Evolutionary conservation across 768 basidiomycete genomes (phyloP).

Genomic region (Suillus ampliporus): DNA sequence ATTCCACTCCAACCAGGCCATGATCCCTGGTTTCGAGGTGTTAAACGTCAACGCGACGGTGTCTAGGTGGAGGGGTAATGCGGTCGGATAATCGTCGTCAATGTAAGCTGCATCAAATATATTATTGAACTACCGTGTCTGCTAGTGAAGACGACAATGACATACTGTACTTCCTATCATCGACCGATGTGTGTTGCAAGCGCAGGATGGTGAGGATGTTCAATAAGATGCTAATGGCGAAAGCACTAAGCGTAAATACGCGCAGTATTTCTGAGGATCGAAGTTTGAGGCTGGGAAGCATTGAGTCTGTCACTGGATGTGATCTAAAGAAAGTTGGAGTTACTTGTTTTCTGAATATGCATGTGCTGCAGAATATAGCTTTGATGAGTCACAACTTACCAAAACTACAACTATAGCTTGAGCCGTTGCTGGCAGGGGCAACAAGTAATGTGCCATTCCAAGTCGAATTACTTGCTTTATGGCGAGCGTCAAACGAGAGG

Average conservation of each 20-base stretch:
- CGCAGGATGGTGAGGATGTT: background rate
- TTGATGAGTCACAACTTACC: background rate
- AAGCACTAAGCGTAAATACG: background rate
- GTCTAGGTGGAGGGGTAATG: conserved; percentile 20
- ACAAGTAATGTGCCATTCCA: background rate
- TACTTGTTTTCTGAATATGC: too few species aligned
- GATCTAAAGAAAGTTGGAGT: too few species aligned
- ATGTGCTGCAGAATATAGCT: too few species aligned
- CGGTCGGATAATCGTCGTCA: conserved; percentile 30
- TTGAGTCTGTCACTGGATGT: background rate
- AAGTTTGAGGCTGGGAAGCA: background rate
- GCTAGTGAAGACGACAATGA: background rate
- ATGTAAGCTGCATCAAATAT: conserved; percentile 25
- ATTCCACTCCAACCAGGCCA: conserved; percentile 29
- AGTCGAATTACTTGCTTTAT: background rate
- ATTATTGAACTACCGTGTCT: background rate
- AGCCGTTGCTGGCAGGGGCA: background rate
- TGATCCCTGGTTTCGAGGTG: conserved; percentile 31
- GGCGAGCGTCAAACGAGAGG: too few species aligned
- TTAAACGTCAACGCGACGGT: conserved; percentile 27
- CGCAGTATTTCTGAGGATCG: background rate
- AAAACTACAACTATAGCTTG: background rate
- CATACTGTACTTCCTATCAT: conserved; percentile 6
- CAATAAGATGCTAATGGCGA: conserved; percentile 1
- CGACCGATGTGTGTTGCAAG: background rate